Percentiles rank a stretch among this genome's conserved stretches.
phyloP scores from a whole-genome alignment of 768 basidiomycete genomes.

The Nevesoporus exiguus region DNA sequence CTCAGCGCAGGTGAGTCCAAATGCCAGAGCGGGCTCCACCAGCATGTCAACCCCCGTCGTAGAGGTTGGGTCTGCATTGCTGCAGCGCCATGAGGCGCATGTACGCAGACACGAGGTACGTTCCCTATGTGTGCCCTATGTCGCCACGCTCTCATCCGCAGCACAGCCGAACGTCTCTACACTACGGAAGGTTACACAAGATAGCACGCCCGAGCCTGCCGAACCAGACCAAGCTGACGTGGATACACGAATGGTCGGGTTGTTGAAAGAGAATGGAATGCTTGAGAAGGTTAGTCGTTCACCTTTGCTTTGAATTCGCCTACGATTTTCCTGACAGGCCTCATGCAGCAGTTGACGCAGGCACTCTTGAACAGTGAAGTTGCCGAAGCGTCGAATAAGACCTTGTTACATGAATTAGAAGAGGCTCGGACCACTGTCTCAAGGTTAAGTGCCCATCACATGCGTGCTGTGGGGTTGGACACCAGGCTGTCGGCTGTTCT shows the following conservation, averaged over 20 bases:
- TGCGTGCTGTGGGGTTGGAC: conserved; percentile 69
- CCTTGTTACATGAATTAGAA: conserved; percentile 68
- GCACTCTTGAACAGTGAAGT: conserved; percentile 80
- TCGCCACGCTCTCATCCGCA: conserved; percentile 9
- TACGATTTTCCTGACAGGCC: conserved; percentile 4
- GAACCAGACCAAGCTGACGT: conserved; percentile 22
- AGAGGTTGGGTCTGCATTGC: conserved; percentile 89
- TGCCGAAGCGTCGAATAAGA: conserved; percentile 74
- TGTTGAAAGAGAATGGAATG: conserved; percentile 55
- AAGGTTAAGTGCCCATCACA: conserved; percentile 65
- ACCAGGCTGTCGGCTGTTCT: conserved; percentile 57
- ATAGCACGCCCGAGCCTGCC: conserved; percentile 6
- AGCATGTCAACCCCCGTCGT: conserved; percentile 6
- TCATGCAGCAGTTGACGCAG: conserved; percentile 65
- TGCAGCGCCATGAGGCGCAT: conserved; percentile 85
- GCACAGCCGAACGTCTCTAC: conserved; percentile 17
- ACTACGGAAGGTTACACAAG: conserved; percentile 14
- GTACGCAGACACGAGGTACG: conserved; percentile 67
- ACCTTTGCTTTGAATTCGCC: not conserved
- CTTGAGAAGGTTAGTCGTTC: conserved; percentile 42
- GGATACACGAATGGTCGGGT: conserved; percentile 33
- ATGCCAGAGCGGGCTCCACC: not conserved
- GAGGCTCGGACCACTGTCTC: conserved; percentile 66
- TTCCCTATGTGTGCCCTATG: conserved; percentile 12
- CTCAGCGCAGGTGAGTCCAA: conserved; percentile 76